Base-by-base conservation (phyloP, 2,329 filamentous ascomycete species). In the Ilyonectria sp. region DNA sequence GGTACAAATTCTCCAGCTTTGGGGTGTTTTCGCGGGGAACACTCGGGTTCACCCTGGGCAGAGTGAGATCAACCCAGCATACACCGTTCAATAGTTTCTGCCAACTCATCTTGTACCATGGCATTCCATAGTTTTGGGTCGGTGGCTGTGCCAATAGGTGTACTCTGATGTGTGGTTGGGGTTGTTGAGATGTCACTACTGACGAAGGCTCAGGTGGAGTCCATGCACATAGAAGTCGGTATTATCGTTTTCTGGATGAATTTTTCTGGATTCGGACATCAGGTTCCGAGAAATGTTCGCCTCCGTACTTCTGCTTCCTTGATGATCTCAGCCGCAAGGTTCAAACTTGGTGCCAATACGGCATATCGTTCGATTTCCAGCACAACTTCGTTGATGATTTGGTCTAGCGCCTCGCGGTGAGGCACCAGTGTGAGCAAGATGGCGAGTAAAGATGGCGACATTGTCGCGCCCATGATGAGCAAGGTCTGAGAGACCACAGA, bases 401-500 rank as follows among this genome's bases (percentile, higher is more conserved):
- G 86, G 79, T 95, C 92, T 73, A 95, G 88, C 40, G 90, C 85
- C 69, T 90, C 86, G 60, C 85, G 83, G 69, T 86, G 85, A 33
- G 87, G 84, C 4, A 90, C 85, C 26, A 91, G 76, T 2, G 83
- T 85, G 55, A 87, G 69, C 78, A 95, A 84, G 46, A 95, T 90
- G 56, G 84, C 86, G 26, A 89, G 90, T 3, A 95, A 87, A 6
- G 91, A 91, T 1, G 91, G 90, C 9, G 91, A 94, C 90, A 95
- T 93, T 17, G 92, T 94, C 17, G 93, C 92, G 7, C 93, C 93
- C 93, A 96, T 95, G 37, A 96, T 89, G 49, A 96, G 85, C 17
- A 96, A 84, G 2, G 92, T 92, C 79, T 96, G 93, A 6, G 92
- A 94, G 23, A 95, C 92, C 76, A 96, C 93, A 23, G 92, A 94